These are phyloP conservation scores for Delonix regia DNA, from an alignment of 306 rosid species.

Conservation along the genomic window DNA sequence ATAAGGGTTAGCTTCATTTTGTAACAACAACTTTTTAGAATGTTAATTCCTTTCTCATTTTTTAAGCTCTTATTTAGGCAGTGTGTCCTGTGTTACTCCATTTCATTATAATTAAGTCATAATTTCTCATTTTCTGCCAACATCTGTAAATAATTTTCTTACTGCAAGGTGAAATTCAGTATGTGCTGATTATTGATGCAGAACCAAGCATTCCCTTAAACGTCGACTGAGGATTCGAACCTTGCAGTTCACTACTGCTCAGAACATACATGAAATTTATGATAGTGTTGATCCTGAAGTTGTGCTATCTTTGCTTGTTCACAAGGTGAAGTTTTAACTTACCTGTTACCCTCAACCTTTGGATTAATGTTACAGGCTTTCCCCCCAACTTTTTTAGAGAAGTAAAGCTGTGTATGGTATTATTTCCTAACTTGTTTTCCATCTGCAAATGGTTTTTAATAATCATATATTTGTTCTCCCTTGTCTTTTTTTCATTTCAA, in stretches of 20 bases:
- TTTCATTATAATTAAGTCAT: slow-evolving; percentile 24
- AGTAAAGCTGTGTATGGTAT: neutral
- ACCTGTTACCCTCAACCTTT: slow-evolving; percentile 24
- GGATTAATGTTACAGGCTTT: neutral
- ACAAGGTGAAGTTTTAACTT: slow-evolving; percentile 66
- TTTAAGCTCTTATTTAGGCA: slow-evolving; percentile 8
- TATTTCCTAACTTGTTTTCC: slow-evolving; percentile 13
- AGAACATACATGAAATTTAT: slow-evolving; percentile 73
- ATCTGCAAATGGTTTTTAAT: slow-evolving; percentile 14
- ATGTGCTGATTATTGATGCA: slow-evolving; percentile 46
- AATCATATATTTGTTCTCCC: slow-evolving; percentile 18
- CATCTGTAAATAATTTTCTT: slow-evolving; percentile 27
- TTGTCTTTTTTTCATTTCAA: neutral
- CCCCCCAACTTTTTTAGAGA: neutral
- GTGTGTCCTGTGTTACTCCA: slow-evolving; percentile 6
- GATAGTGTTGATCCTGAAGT: slow-evolving; percentile 94
- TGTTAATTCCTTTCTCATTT: slow-evolving; percentile 19
- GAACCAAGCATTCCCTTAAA: slow-evolving; percentile 75
- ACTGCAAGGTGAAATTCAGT: slow-evolving; percentile 26
- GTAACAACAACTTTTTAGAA: neutral
- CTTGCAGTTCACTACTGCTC: slow-evolving; percentile 76
- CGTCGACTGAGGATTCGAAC: slow-evolving; percentile 90
- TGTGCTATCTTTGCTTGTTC: slow-evolving; percentile 81
- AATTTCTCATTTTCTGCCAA: slow-evolving; percentile 13
- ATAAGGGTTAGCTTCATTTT: slow-evolving; percentile 22